Percentiles rank a stretch among this genome's conserved stretches.
Conservation (phyloP, 257 asterid genomes). For the Coffea canephora region DNA sequence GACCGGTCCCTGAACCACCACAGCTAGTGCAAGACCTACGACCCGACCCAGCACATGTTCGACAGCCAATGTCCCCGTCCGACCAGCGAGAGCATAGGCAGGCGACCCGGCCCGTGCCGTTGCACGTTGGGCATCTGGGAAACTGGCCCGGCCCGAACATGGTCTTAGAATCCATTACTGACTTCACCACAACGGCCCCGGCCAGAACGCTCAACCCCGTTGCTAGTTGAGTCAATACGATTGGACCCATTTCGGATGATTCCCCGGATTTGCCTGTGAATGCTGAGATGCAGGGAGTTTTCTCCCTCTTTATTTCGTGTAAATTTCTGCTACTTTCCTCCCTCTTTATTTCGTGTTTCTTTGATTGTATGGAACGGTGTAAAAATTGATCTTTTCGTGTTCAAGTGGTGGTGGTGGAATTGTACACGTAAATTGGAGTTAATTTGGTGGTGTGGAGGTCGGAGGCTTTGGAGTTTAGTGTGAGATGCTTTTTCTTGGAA, state of each 20-base stretch:
- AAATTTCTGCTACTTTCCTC: not conserved
- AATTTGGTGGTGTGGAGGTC: constrained; percentile 11
- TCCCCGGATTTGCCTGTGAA: not conserved
- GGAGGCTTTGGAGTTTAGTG: not conserved
- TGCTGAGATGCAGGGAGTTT: not conserved
- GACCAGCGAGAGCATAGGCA: constrained; percentile 94
- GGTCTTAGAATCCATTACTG: constrained; percentile 61
- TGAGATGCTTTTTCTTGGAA: not conserved
- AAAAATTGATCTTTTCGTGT: not conserved
- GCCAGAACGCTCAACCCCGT: constrained; percentile 43
- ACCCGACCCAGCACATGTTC: constrained; percentile 91
- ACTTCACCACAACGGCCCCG: constrained; percentile 62
- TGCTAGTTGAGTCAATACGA: constrained; percentile 43
- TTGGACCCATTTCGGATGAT: constrained; percentile 54
- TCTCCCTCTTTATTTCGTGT: not conserved
- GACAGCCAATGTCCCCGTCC: constrained; percentile 86
- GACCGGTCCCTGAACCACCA: constrained; percentile 91
- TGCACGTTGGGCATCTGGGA: constrained; percentile 73
- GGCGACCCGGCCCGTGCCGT: constrained; percentile 83
- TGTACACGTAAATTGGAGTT: constrained; percentile 27
- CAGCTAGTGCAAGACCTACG: constrained; percentile 85
- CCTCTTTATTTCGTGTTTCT: not conserved
- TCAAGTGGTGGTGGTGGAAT: constrained; percentile 19
- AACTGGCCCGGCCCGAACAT: constrained; percentile 62
- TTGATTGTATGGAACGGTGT: not conserved